A percentile compares a stretch with the other conserved stretches of the same genome.
phyloP scores from a whole-genome alignment of 2,329 filamentous ascomycete species.

The Gnomoniopsis sp. region DNA sequence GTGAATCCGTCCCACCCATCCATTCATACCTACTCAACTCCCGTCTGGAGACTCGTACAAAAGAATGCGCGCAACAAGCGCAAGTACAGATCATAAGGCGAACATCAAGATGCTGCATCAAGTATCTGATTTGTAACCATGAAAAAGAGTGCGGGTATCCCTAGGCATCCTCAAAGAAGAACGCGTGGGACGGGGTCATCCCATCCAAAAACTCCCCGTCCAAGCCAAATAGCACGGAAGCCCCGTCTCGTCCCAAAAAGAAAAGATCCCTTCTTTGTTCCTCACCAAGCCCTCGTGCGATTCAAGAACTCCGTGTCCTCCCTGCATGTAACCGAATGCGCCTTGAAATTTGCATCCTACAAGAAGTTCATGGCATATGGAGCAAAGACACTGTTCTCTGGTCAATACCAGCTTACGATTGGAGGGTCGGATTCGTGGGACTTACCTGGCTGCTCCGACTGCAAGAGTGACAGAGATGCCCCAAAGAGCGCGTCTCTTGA shows the following conservation, averaged over 20 bases:
- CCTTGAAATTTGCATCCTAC: slow-evolving; percentile 26
- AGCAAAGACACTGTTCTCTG: slow-evolving; percentile 38
- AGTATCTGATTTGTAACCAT: background rate
- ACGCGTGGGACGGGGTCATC: background rate
- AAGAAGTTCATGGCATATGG: slow-evolving; percentile 52
- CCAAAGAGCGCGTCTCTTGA: slow-evolving; percentile 79
- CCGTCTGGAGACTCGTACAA: slow-evolving; percentile 4
- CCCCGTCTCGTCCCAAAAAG: slow-evolving; percentile 5
- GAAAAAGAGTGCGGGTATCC: background rate
- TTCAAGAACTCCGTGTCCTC: background rate
- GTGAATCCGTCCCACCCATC: background rate
- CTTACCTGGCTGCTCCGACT: slow-evolving; percentile 92
- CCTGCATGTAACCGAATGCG: background rate
- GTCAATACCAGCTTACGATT: background rate
- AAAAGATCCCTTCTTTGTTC: slow-evolving; percentile 11
- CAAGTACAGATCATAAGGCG: slow-evolving; percentile 1
- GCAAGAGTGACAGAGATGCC: slow-evolving; percentile 85
- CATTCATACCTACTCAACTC: background rate
- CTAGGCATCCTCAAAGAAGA: background rate
- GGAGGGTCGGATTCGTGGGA: slow-evolving; percentile 25
- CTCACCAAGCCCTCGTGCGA: background rate
- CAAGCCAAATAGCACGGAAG: slow-evolving; percentile 13
- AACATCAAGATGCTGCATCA: background rate
- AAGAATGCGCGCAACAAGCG: slow-evolving; percentile 5
- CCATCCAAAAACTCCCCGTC: slow-evolving; percentile 15